Evolutionary conservation across 1,284 basidiomycete genomes (phyloP), one percentile per base, ranked within the genome.

Genomic region (Ceratobasidium sp.): DNA sequence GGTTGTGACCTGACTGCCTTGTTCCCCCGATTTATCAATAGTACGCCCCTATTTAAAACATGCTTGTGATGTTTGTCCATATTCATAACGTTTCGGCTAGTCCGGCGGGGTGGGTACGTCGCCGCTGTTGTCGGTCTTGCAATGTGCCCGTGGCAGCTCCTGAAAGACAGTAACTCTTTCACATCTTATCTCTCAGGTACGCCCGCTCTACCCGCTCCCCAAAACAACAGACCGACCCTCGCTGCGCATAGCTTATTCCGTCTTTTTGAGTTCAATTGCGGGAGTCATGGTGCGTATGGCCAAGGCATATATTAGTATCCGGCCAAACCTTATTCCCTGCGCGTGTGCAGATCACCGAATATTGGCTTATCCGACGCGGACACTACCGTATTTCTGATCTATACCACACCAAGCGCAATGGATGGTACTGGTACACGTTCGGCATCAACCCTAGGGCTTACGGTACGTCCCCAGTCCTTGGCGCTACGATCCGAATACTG

Each of bases 1-100:
- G 93, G 94, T 6, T 93, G 92, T 79, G 94, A 96, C 82, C 83
- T 95, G 77, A 94, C 93, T 0, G 89, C 93, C 1, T 85, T 95
- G 43, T 84, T 89, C 78, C 92, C 94, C 74, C 89, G 90, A 37
- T 95, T 89, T 83, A 89, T 96, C 80, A 88, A 74, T 19, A 74
- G 71, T 74, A 31, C 22, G 71, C 61, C 69, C 31, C 37, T 86
- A 83, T 58, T 56, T 31, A 63, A 46, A 54, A 24, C 27, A 13
- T 27, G 3, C 22, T 46, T 27, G n/a, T 58, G 51, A 29, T 43
- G 37, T 64, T 63, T 39, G 58, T 69, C 76, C 56, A 77, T 46
- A 34, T 54, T 11, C 31, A 41, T 14, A 5, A 58, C 2, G 75
- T 53, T 43, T 69, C 89, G 88, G 94, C 92, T 81, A 95, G 71